Evolutionary conservation across 306 rosid genomes (phyloP).

Genomic region (Castanea mollissima): DNA sequence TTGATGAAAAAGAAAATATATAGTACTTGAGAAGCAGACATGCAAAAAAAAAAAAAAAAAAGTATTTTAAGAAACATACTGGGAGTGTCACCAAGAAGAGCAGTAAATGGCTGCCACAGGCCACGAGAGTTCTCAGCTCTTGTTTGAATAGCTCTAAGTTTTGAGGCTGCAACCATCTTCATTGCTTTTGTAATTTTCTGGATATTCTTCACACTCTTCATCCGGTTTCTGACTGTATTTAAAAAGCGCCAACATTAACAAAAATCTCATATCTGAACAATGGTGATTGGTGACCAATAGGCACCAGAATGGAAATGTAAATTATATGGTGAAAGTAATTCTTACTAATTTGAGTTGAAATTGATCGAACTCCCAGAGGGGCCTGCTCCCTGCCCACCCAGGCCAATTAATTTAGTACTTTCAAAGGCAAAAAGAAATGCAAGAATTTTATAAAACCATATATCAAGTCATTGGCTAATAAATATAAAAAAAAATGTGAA

Average conservation of each 20-base stretch:
- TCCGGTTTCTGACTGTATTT: conserved; percentile 73
- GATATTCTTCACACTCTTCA: conserved; percentile 97
- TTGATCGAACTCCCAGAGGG: conserved; percentile 70
- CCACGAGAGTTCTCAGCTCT: conserved; percentile 93
- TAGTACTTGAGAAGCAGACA: background rate
- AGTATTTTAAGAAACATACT: conserved; percentile 42
- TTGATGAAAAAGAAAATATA: background rate
- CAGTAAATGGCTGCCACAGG: conserved; percentile 95
- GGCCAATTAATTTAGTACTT: background rate
- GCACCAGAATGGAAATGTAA: background rate
- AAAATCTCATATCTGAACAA: background rate
- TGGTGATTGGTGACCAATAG: background rate
- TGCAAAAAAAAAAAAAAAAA: background rate
- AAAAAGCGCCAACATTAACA: conserved; percentile 15
- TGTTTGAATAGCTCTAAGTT: conserved; percentile 81
- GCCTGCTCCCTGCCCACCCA: conserved; percentile 63
- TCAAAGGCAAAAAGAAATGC: background rate
- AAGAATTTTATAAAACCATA: background rate
- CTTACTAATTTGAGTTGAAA: conserved; percentile 92
- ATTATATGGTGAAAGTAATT: conserved; percentile 2
- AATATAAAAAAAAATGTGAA: background rate
- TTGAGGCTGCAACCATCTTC: conserved; percentile 99
- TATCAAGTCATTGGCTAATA: background rate
- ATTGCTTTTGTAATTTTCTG: conserved; percentile 98
- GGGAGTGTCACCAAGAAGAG: conserved; percentile 87